Percentiles rank a stretch among this genome's conserved stretches.
phyloP scores from a whole-genome alignment of 2,329 filamentous ascomycete species.

The Fusarium penzigii region DNA sequence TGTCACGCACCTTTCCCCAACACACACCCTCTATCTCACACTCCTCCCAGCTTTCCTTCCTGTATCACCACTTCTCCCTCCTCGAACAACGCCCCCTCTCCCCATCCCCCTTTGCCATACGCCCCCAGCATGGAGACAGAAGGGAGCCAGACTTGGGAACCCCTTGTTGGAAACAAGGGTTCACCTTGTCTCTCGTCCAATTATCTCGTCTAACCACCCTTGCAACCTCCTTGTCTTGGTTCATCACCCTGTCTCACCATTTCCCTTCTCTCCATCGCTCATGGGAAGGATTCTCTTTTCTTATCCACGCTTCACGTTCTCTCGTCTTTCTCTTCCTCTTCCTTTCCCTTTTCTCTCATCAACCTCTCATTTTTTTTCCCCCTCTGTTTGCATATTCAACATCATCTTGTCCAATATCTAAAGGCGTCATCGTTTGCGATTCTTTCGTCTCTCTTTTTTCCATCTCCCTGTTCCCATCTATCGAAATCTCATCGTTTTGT shows the following conservation, averaged over 20 bases:
- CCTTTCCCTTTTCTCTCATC: conserved; percentile 8
- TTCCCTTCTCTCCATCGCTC: too few relatives aligned
- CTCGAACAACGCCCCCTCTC: not conserved
- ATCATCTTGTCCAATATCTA: conserved; percentile 14
- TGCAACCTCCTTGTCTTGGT: not conserved
- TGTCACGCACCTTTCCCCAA: too few relatives aligned
- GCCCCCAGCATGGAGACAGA: not conserved
- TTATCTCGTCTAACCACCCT: not conserved
- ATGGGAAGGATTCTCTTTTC: conserved; percentile 1
- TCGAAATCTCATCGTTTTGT: not conserved
- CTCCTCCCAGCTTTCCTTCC: conserved; percentile 1
- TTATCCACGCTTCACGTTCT: conserved; percentile 17
- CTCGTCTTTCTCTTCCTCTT: conserved; percentile 19
- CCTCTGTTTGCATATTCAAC: conserved; percentile 9
- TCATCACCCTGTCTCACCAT: not conserved
- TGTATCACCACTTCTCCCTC: not conserved
- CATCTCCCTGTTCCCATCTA: conserved; percentile 3
- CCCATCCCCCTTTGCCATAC: not conserved
- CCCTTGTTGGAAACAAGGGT: not conserved
- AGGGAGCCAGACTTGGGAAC: not conserved
- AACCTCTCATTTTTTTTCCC: conserved; percentile 7
- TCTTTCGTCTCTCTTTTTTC: conserved; percentile 12
- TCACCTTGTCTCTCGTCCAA: not conserved
- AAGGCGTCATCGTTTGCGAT: conserved; percentile 17
- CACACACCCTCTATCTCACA: conserved; percentile 11